Conservation (phyloP, 805 yeast species). For the Lachancea nothofagi region DNA sequence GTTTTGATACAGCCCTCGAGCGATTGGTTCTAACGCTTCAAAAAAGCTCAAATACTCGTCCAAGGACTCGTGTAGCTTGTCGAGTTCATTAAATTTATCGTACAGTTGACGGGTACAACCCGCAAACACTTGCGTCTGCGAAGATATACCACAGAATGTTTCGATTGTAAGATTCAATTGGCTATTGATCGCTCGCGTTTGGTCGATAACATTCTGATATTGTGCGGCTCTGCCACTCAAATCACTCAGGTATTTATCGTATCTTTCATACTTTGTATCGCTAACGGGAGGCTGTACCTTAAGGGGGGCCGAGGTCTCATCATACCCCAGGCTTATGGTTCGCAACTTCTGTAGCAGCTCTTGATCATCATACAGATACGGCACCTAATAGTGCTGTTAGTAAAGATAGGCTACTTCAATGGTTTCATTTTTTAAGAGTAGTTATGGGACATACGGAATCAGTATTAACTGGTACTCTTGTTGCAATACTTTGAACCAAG, state of each 20-base stretch:
- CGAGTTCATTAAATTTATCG: constrained; percentile 42
- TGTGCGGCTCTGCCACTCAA: constrained; percentile 33
- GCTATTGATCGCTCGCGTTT: constrained; percentile 33
- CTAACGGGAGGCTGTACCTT: neutral
- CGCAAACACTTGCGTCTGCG: constrained; percentile 36
- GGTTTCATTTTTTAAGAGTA: neutral
- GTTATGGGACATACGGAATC: constrained; percentile 1
- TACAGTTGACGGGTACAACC: constrained; percentile 43
- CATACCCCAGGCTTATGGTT: neutral
- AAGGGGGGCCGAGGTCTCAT: neutral
- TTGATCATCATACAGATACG: constrained; percentile 2
- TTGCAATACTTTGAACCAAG: constrained; percentile 57
- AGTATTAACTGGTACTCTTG: constrained; percentile 24
- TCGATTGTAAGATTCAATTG: constrained; percentile 29
- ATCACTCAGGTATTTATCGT: constrained; percentile 18
- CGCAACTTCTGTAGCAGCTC: constrained; percentile 5
- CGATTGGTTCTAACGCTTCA: constrained; percentile 65
- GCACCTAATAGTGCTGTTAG: constrained; percentile 3
- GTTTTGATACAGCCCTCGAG: constrained; percentile 61
- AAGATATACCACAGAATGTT: constrained; percentile 30
- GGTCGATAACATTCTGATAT: constrained; percentile 39
- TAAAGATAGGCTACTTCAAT: neutral
- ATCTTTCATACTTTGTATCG: constrained; percentile 15
- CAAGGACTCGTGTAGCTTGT: constrained; percentile 51
- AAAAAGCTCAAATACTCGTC: constrained; percentile 56